Evolutionary conservation across 2,329 filamentous ascomycete species (phyloP).

Genomic region (Remersonia thermophila): DNA sequence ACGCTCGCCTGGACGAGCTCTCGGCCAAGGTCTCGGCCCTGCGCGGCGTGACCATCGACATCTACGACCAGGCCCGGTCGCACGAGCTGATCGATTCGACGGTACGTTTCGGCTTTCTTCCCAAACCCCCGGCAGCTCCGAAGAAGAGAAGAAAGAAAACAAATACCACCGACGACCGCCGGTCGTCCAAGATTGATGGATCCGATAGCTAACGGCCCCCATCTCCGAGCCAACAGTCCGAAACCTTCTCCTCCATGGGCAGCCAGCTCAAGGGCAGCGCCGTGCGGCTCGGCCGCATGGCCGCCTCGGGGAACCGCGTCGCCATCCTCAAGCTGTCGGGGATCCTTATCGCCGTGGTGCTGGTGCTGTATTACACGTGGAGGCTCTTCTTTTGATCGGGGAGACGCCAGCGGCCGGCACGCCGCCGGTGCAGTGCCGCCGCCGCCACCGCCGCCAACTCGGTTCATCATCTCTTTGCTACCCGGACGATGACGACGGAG

Average conservation of each 20-base stretch:
- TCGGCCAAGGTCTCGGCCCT: constrained; percentile 83
- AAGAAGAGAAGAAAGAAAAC: no score
- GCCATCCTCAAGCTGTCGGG: constrained; percentile 82
- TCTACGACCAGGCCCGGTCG: constrained; percentile 87
- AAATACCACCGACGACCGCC: no score
- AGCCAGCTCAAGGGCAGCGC: constrained; percentile 76
- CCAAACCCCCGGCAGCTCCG: neutral
- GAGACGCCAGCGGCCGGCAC: neutral
- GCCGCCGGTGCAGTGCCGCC: no score
- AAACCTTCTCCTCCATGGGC: constrained; percentile 83
- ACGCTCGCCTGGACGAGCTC: constrained; percentile 83
- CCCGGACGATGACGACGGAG: neutral
- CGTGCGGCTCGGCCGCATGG: constrained; percentile 75
- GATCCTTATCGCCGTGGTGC: constrained; percentile 60
- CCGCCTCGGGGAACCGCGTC: constrained; percentile 76
- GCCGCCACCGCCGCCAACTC: no score
- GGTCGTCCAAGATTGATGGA: no score
- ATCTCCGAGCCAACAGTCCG: constrained; percentile 43
- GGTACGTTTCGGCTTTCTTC: constrained; percentile 36
- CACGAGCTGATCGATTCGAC: constrained; percentile 82
- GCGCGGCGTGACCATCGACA: constrained; percentile 89
- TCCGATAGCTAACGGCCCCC: neutral
- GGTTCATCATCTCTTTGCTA: no score
- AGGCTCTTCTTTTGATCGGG: constrained; percentile 45
- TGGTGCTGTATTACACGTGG: constrained; percentile 64